Base-by-base conservation (phyloP, 345 rosid genomes). In the Bretschneidera sinensis region DNA sequence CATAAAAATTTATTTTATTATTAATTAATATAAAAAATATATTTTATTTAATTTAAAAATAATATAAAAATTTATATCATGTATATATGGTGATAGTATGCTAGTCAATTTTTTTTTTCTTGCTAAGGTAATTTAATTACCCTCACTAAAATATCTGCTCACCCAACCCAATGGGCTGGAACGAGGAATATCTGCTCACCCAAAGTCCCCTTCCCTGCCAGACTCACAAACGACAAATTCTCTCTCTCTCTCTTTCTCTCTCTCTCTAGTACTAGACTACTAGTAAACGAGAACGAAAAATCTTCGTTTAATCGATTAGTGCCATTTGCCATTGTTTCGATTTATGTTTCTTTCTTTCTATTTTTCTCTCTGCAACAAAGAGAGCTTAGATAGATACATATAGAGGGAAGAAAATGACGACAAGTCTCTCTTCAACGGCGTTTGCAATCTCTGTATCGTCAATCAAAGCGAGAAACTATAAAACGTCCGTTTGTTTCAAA, bases 391-490 rank as follows among this genome's bases (percentile, higher is more conserved):
- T n/a, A n/a, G n/a, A n/a, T n/a, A n/a, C n/a, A n/a, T n/a, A n/a
- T n/a, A n/a, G n/a, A n/a, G n/a, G n/a, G n/a, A n/a, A n/a, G n/a
- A 24, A 48, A 67, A 71, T 73, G 80, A 70, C 57, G 11, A 23
- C 67, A 24, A 53, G 39, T 63, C 28, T 69, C 15, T 70, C 69
- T 67, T 63, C 71, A 0, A 6, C 76, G 2, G 54, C 48, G 49
- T 51, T 54, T 54, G 64, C 79, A 17, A 45, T 50, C 53, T 56
- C 77, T 17, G 35, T 64, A 14, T 45, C 72, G 6, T 59, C 74
- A 19, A 2, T 53, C 22, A 60, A 28, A 54, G 17, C 68, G 6
- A 63, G 31, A 24, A 66, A 58, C 24, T 55, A 53, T 21, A 57
- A 57, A 64, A 48, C 74, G 55, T 20, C 68, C 2, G 48, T 65